Base-by-base conservation (phyloP, 2,329 filamentous ascomycete species). In the Pseudocercospora pini-densiflorae region DNA sequence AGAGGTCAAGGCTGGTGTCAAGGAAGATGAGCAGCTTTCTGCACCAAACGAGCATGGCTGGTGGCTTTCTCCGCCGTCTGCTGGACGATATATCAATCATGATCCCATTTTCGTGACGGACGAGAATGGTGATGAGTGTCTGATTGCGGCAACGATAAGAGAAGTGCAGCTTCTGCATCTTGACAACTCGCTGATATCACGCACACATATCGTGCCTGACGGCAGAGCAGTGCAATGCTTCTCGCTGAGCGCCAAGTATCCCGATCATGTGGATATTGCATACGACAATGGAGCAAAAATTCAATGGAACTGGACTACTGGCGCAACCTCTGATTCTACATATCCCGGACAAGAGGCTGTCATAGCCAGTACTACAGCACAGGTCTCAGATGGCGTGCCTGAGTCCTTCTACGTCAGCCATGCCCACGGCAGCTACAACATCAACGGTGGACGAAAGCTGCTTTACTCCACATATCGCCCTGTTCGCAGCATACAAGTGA, bases 181-280 rank as follows among this genome's bases (percentile, higher is more conserved):
- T 31, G 83, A 87, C 70, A 93, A 93, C 62, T 98, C 95, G 1
- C 86, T 96, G 59, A 87, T 96, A 23, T 84, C 92, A 54, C 89
- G 92, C 71, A 88, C 89, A 63, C 89, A 97, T 58, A 81, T 86
- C 12, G 81, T 90, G 29, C 78, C 80, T n/a, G 70, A 82, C 71
- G 75, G 79, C 73, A 78, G 82, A 23, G 78, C 76, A 10, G 80
- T 90, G 23, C 79, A 82, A 23, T 82, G 82, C 24, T 88, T 84
- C 73, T 81, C 82, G 21, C 71, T 88, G 33, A 89, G 83, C 62
- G 79, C 81, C 31, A 73, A 75, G 59, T 81, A 88, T 77, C 72
- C 83, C 67, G 78, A 86, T 73, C 76, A 84, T 55, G 74, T 89
- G 6, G 86, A 87, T 69, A 80, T 88, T 49, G 83, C 85, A 47